Percentiles rank a stretch among this genome's conserved stretches.
These are phyloP conservation scores for Acorus calamus DNA, from an alignment of 106 monocot species.

Conservation along the genomic window DNA sequence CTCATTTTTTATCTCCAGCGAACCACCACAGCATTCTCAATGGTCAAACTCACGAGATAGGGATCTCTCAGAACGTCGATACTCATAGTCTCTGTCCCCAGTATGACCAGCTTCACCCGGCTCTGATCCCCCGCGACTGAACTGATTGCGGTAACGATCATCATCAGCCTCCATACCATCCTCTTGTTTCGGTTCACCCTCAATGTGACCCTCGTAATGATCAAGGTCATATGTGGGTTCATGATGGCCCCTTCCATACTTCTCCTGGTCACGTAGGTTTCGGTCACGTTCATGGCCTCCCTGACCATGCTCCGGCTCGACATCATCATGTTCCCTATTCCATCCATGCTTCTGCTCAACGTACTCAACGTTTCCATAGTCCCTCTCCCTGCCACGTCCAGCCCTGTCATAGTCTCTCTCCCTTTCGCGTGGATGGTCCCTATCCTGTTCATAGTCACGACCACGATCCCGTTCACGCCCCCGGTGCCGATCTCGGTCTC, in stretches of 20 bases:
- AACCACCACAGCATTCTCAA: neutral
- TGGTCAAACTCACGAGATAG: conserved; percentile 22
- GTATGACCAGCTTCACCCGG: conserved; percentile 52
- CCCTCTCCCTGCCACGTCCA: conserved; percentile 8
- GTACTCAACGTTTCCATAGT: conserved; percentile 18
- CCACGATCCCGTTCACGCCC: conserved; percentile 22
- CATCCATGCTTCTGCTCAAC: conserved; percentile 22
- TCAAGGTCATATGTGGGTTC: conserved; percentile 23
- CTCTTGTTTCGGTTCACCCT: conserved; percentile 2
- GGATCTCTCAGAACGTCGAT: conserved; percentile 33
- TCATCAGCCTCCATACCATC: conserved; percentile 12
- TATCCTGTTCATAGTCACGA: conserved; percentile 10
- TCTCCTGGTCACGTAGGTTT: neutral
- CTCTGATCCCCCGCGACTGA: conserved; percentile 17
- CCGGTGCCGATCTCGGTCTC: conserved; percentile 21
- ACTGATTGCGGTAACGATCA: conserved; percentile 8
- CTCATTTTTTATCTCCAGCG: too few relatives aligned
- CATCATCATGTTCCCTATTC: conserved; percentile 10
- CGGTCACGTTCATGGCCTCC: conserved; percentile 16
- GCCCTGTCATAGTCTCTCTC: conserved; percentile 26
- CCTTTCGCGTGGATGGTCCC: conserved; percentile 25
- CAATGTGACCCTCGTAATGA: conserved; percentile 14
- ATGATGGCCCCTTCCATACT: conserved; percentile 6
- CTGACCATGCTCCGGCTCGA: conserved; percentile 25
- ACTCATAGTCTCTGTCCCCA: conserved; percentile 46